phyloP scores from a whole-genome alignment of 192 early-diverging fungal species.

The Mortierella alpina region DNA sequence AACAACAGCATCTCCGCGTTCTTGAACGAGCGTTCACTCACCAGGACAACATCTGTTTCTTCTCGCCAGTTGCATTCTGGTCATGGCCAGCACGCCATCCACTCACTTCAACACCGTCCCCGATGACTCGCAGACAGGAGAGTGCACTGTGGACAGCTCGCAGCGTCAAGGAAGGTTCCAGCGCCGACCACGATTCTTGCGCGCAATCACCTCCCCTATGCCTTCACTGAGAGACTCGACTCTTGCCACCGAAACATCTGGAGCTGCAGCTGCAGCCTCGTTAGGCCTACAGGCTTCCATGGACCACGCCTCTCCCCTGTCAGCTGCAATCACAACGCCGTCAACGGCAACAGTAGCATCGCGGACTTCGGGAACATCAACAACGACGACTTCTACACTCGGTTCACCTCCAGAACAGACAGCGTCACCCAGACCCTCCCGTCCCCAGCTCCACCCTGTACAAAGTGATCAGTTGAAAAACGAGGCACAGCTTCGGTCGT shows the following conservation, averaged over 20 bases:
- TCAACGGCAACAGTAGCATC: neutral
- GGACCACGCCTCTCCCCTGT: conserved; percentile 3
- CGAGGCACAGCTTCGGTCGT: conserved; percentile 5
- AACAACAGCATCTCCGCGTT: too few species aligned
- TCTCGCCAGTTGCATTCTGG: neutral
- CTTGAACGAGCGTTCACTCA: too few species aligned
- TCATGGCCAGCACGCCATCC: conserved; percentile 28
- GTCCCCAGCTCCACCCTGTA: conserved; percentile 13
- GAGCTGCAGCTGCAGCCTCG: neutral
- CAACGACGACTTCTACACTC: neutral
- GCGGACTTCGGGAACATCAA: too few species aligned
- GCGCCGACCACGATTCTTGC: conserved; percentile 35
- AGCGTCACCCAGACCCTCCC: neutral
- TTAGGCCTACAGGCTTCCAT: neutral
- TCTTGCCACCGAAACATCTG: conserved; percentile 2
- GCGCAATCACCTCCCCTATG: conserved; percentile 36
- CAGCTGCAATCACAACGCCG: neutral
- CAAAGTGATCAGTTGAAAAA: conserved; percentile 3
- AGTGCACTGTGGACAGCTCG: conserved; percentile 11
- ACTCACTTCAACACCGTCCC: conserved; percentile 1
- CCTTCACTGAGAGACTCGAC: conserved; percentile 5
- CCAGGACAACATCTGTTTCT: too few species aligned
- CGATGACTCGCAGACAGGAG: conserved; percentile 12
- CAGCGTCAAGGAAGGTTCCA: conserved; percentile 14
- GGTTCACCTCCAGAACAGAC: conserved; percentile 2